These are phyloP conservation scores for Stentor coeruleus DNA, from an alignment of 73 alveolate species.

Conservation along the genomic window DNA sequence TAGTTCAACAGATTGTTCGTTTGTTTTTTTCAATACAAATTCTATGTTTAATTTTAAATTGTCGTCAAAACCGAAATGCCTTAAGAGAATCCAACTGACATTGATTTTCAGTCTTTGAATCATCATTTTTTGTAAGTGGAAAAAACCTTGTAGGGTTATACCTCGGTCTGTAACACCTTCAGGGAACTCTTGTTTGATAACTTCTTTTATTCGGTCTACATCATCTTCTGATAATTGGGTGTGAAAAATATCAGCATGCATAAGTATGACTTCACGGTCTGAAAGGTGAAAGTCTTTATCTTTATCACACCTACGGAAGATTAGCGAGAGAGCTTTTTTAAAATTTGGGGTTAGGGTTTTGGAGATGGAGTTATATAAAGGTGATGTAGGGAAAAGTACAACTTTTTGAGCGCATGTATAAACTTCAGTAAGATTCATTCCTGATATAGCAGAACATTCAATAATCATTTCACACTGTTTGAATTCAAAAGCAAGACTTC, in stretches of 20 bases:
- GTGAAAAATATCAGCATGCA: slow-evolving; percentile 45
- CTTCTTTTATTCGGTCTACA: slow-evolving; percentile 51
- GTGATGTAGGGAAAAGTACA: slow-evolving; percentile 62
- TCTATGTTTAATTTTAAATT: slow-evolving; percentile 29
- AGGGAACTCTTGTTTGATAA: slow-evolving; percentile 31
- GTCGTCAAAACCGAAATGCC: slow-evolving; percentile 47
- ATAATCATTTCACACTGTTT: slow-evolving; percentile 53
- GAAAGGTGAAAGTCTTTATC: slow-evolving; percentile 37
- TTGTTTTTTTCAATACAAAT: slow-evolving; percentile 16
- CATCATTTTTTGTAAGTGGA: slow-evolving; percentile 35
- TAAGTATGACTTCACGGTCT: slow-evolving; percentile 43
- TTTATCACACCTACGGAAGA: slow-evolving; percentile 57
- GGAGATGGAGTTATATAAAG: slow-evolving; percentile 44
- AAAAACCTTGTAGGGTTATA: slow-evolving; percentile 50
- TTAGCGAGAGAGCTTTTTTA: slow-evolving; percentile 50
- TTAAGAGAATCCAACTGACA: slow-evolving; percentile 53
- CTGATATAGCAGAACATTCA: slow-evolving; percentile 58
- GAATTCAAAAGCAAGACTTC: slow-evolving; percentile 42
- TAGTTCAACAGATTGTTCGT: slow-evolving; percentile 40
- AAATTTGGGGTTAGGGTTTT: slow-evolving; percentile 47
- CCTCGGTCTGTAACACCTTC: slow-evolving; percentile 26
- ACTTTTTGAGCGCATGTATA: slow-evolving; percentile 58
- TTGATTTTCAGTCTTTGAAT: slow-evolving; percentile 50
- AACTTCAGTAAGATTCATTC: slow-evolving; percentile 45
- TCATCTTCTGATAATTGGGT: slow-evolving; percentile 39